Evolutionary conservation across 2,329 filamentous ascomycete genomes (phyloP), one percentile per base, ranked within the genome.

Genomic region (Trichophyton equinum): DNA sequence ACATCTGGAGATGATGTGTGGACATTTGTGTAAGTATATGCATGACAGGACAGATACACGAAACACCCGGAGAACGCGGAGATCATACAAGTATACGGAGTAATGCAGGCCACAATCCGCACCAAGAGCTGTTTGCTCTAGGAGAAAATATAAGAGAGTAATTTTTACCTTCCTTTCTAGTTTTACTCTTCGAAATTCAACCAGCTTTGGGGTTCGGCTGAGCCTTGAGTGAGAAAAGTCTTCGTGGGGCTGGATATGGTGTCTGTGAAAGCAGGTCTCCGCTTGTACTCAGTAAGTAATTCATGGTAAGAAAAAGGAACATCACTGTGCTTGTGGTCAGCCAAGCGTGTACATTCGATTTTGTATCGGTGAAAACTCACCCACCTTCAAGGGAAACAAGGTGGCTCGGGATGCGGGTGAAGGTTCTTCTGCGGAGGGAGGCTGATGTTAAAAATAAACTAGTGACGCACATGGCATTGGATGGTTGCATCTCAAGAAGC

Each of bases 1-100:
- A 30, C 22, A 53, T 11, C 22, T 38, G 33, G 33, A 38, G 33
- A 38, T 38, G 9, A 11, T 13, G 33, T 2, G 33, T 38, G 9
- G 7, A 30, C 22, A 53, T 53, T 13, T 53, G 27, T 53, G 49
- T 53, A 25, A 20, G 20, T 15, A 25, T 47, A 7, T 20, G 44
- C 20, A 47, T 20, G n/a, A 22, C 44, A 18, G 44, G 44, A 47
- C 11, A 18, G n/a, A 13, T 47, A 47, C 49, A 53, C 5, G 27
- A 53, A 22, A 53, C 49, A 53, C 46, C 22, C 49, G 49, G 49
- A 53, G 49, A 53, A 53, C 49, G 49, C 49, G 49, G 49, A 53
- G 49, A 53, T 53, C 22, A 53, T 53, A 7, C 27, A 33, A 33
- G 1, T 18, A n/a, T 44, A 30, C 6, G 27, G 27, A 7, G 27